phyloP scores from a whole-genome alignment of 192 early-diverging fungal genomes.

The Spizellomyces punctatus region DNA sequence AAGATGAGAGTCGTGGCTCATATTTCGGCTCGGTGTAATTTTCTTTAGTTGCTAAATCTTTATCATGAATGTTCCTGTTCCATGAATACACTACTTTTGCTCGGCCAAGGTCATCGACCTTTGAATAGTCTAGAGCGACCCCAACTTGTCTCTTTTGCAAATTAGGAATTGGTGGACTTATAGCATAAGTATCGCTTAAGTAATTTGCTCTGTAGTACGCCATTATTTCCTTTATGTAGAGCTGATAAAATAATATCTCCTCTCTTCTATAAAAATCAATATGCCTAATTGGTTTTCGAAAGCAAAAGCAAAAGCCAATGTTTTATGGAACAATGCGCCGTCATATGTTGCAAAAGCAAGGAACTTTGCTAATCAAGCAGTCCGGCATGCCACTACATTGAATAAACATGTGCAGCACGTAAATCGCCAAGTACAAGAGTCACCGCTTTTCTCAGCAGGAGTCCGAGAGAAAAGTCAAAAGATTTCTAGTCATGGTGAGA shows the following conservation, averaged over 20 bases:
- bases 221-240: neutral
- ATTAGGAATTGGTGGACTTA: neutral
- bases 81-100: slow-evolving; percentile 15
- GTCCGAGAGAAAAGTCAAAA: neutral
- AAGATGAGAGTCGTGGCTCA: neutral
- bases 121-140: slow-evolving; percentile 3
- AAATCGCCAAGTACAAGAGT: neutral
- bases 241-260: neutral
- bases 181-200: neutral
- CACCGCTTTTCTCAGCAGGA: slow-evolving; percentile 3
- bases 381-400: slow-evolving; percentile 1
- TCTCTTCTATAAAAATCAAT: neutral
- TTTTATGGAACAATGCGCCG: slow-evolving; percentile 7
- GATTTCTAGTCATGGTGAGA: neutral
- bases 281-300: neutral
- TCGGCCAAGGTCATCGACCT: slow-evolving; percentile 13
- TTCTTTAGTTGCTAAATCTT: slow-evolving; percentile 18
- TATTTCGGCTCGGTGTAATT: neutral
- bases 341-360: slow-evolving; percentile 2
- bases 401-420: neutral
- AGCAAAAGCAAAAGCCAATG: neutral
- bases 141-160: slow-evolving; percentile 12
- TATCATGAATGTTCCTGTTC: slow-evolving; percentile 19
- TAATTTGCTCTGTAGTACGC: slow-evolving; percentile 8
- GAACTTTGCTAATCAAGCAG: neutral